Evolutionary conservation across 2,329 filamentous ascomycete genomes (phyloP), one percentile per base, ranked within the genome.

Genomic region (Leptographium wingfieldii): DNA sequence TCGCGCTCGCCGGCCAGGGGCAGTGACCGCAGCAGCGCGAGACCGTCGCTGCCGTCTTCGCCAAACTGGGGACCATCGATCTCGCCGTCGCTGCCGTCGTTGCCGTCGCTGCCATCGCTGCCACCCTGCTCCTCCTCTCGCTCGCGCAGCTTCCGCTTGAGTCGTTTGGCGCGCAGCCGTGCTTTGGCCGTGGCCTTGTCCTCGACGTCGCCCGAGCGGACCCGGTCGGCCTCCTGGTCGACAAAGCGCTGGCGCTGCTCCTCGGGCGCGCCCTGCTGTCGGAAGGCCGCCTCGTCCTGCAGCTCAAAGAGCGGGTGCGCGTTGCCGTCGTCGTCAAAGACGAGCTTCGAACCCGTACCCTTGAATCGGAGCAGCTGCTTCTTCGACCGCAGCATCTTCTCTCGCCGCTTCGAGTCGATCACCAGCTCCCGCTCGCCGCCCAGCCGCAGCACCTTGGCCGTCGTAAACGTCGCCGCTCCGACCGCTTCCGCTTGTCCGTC

Each of bases 371-470:
- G 81, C 65, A 96, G 82, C 73, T 95, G 88, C 80, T 96, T 96
- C 79, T 96, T 97, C 25, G 89, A 95, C 68, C 87, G 87, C 65
- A 97, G 82, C n/a, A 96, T 81, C 76, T 96, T 97, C 74, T 96
- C 92, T 66, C 91, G 86, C 29, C 94, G 90, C 72, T 97, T 95
- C 14, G 91, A 96, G 75, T 99, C 94, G 63, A 99, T 84, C 25
- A 96, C 76, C 53, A 96, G 79, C 2, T 89, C 83, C 33, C 88
- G 55, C 40, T 62, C 83, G 56, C 87, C 83, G 63, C 81, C 83
- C 14, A 87, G 78, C 48, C 81, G 74, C 56, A 96, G 79, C 2
- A 85, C 78, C 72, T 85, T 87, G 57, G 75, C 74, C 56, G 70
- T 69, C 54, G 71, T 69, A 29, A 73, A 72, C 4, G 72, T 73